Evolutionary conservation across 2,329 filamentous ascomycete species (phyloP).

Genomic region (Diaporthe humulicola): DNA sequence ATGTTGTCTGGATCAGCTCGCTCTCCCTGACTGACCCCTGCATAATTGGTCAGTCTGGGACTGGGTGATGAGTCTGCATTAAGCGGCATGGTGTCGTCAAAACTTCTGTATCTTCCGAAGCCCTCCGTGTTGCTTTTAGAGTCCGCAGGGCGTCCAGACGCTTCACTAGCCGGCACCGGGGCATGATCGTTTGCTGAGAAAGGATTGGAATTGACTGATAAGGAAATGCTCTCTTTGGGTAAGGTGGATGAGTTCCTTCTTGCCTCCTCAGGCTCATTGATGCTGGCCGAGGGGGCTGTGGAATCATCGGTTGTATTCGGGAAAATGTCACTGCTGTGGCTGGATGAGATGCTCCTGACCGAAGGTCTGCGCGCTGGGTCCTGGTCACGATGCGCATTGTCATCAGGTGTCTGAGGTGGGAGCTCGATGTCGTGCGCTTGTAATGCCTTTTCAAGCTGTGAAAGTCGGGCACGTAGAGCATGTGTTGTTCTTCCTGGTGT

Average conservation of each 20-base stretch:
- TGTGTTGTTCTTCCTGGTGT: not conserved
- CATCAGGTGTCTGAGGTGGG: not conserved
- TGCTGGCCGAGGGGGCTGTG: not conserved
- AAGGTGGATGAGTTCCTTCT: not conserved
- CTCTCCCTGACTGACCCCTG: not conserved
- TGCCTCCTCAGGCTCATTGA: not conserved
- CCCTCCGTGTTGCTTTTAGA: rapidly evolving
- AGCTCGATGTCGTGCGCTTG: conserved; percentile 7
- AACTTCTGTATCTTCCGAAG: not conserved
- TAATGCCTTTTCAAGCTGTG: not conserved
- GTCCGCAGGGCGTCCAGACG: too few relatives aligned
- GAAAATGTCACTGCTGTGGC: not conserved
- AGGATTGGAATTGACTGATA: not conserved
- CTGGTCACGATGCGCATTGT: not conserved
- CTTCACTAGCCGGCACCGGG: not conserved
- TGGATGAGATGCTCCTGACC: not conserved
- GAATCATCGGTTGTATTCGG: not conserved
- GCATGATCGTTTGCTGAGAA: not conserved
- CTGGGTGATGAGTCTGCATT: not conserved
- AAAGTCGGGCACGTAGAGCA: not conserved
- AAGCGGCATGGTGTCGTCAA: not conserved
- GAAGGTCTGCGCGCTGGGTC: not conserved
- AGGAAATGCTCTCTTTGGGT: not conserved
- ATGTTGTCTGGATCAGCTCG: not conserved
- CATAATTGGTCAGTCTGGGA: not conserved